Percentiles rank a stretch among this genome's conserved stretches.
phyloP scores from a whole-genome alignment of 2,329 filamentous ascomycete species.

The Sporothrix luriei region DNA sequence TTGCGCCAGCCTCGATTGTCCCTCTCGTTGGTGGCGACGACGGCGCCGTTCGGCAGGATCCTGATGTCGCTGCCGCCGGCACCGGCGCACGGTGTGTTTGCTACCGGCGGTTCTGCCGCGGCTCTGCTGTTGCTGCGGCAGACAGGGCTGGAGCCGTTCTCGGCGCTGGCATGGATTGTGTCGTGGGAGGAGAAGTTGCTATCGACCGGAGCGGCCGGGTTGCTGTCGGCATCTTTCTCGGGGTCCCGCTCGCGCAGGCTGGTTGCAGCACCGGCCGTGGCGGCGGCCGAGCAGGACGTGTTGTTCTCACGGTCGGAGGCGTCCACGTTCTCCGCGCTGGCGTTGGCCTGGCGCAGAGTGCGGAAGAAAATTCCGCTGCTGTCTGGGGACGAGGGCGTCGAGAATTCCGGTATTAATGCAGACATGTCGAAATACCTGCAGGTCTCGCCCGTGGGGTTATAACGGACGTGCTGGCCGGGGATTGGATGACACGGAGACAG shows the following conservation, averaged over 20 bases:
- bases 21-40: slow-evolving; percentile 27
- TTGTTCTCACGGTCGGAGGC: not conserved
- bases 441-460: not conserved
- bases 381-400: not conserved
- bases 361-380: slow-evolving; percentile 29
- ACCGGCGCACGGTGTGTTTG: not conserved
- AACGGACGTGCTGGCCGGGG: not conserved
- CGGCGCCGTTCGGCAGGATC: slow-evolving; percentile 10
- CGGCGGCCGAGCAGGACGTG: not conserved
- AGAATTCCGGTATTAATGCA: not conserved
- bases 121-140: not conserved
- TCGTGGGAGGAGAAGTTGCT: slow-evolving; percentile 16
- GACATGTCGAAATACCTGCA: not conserved
- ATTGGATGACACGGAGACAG: no score
- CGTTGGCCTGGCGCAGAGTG: slow-evolving; percentile 26
- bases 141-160: not conserved
- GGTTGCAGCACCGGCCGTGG: not conserved
- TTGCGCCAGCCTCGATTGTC: slow-evolving; percentile 41
- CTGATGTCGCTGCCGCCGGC: not conserved
- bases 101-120: not conserved
- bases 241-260: slow-evolving; percentile 3
- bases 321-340: slow-evolving; percentile 2
- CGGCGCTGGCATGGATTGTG: not conserved
- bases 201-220: not conserved
- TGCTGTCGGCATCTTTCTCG: not conserved